phyloP scores from a whole-genome alignment of 2,329 filamentous ascomycete genomes.

The Truncatella angustata region DNA sequence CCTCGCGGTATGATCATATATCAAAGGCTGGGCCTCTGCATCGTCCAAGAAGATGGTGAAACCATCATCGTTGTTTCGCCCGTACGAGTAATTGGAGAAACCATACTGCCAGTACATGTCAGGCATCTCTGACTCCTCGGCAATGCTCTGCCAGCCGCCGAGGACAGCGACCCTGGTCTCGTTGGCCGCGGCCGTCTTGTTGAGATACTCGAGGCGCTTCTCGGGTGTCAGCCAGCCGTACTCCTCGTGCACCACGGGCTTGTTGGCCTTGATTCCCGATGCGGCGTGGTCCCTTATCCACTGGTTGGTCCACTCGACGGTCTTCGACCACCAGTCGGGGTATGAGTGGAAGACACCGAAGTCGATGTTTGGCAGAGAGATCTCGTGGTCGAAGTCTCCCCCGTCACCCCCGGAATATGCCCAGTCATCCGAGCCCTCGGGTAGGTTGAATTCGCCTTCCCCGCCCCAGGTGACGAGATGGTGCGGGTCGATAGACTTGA shows the following conservation, averaged over 20 bases:
- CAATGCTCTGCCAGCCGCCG: constrained; percentile 48
- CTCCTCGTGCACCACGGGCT: constrained; percentile 56
- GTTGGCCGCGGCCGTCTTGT: constrained; percentile 33
- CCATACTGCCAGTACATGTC: constrained; percentile 59
- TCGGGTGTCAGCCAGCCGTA: constrained; percentile 54
- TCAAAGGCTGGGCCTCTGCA: constrained; percentile 40
- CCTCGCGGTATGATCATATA: constrained; percentile 40
- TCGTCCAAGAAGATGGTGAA: constrained; percentile 56
- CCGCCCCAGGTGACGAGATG: constrained; percentile 56
- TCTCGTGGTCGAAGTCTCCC: constrained; percentile 51
- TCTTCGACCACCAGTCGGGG: constrained; percentile 55
- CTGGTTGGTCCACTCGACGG: constrained; percentile 47
- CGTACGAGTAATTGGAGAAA: constrained; percentile 48
- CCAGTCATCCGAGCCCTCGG: constrained; percentile 37
- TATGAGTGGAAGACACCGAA: constrained; percentile 56
- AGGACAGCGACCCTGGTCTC: constrained; percentile 43
- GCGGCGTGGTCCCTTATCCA: constrained; percentile 55
- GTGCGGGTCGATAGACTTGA: constrained; percentile 49
- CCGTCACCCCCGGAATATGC: constrained; percentile 48
- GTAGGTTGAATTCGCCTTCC: constrained; percentile 55
- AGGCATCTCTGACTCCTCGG: constrained; percentile 43
- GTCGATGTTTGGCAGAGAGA: constrained; percentile 46
- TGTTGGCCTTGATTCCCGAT: constrained; percentile 38
- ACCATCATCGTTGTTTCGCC: constrained; percentile 53
- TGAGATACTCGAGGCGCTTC: constrained; percentile 43